Percentiles rank a stretch among this genome's conserved stretches.
These are phyloP conservation scores for Fusarium sp. DNA, from an alignment of 2,329 filamentous ascomycete species.

Conservation along the genomic window DNA sequence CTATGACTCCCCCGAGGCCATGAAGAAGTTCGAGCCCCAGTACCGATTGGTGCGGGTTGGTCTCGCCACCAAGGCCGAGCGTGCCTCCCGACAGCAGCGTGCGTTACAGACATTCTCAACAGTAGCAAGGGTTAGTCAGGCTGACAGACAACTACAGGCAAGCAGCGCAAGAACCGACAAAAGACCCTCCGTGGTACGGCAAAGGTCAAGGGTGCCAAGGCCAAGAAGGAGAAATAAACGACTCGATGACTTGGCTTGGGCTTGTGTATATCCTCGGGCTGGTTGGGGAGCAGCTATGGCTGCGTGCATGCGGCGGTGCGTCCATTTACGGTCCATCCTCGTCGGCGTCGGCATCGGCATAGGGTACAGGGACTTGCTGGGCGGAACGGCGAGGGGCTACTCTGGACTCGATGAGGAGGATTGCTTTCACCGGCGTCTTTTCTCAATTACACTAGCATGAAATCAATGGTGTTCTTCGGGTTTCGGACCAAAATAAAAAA, in stretches of 20 bases:
- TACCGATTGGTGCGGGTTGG: conserved; percentile 97
- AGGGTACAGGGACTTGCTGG: conserved; percentile 41
- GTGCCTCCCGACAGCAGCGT: conserved; percentile 98
- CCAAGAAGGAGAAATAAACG: conserved; percentile 92
- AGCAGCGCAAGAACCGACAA: conserved; percentile 99
- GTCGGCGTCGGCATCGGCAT: conserved; percentile 39
- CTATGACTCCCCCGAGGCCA: conserved; percentile 96
- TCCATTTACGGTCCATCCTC: conserved; percentile 32
- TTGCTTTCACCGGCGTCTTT: conserved; percentile 42
- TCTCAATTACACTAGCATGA: conserved; percentile 53
- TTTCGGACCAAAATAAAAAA: conserved; percentile 47
- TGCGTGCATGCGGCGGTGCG: conserved; percentile 43
- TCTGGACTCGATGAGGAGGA: conserved; percentile 44
- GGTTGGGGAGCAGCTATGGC: conserved; percentile 41
- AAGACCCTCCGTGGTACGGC: conserved; percentile 98
- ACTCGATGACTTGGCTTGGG: conserved; percentile 45
- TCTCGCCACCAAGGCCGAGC: conserved; percentile 93
- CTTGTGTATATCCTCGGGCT: conserved; percentile 45
- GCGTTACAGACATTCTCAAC: conserved; percentile 59
- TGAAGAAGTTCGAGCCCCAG: conserved; percentile 99
- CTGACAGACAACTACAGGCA: conserved; percentile 70
- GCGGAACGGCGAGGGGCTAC: conserved; percentile 29
- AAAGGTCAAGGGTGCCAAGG: conserved; percentile 95
- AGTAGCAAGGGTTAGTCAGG: neutral
- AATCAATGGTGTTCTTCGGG: conserved; percentile 53